Evolutionary conservation across 371 early-diverging fungal genomes (phyloP).

Genomic region (Syncephalastrum racemosum): DNA sequence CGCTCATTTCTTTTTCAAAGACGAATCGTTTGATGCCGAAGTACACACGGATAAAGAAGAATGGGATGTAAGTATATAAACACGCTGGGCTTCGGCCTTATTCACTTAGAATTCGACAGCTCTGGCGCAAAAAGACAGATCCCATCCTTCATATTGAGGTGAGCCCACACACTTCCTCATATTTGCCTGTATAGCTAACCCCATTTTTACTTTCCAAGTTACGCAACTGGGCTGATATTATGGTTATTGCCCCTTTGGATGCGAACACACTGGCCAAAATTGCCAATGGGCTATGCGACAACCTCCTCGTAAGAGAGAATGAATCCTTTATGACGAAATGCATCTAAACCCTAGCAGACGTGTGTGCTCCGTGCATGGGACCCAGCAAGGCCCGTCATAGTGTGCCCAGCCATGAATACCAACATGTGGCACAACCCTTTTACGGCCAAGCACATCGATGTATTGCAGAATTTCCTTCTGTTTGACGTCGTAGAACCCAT

Average conservation of each 20-base stretch:
- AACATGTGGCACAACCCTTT: conserved; percentile 96
- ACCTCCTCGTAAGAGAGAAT: conserved; percentile 67
- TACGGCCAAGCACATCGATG: conserved; percentile 70
- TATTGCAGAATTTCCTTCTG: conserved; percentile 50
- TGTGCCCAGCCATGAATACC: conserved; percentile 97
- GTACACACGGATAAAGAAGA: conserved; percentile 85
- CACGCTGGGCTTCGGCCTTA: not conserved
- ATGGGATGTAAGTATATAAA: conserved; percentile 64
- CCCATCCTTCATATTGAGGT: conserved; percentile 96
- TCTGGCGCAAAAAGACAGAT: conserved; percentile 82
- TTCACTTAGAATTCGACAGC: conserved; percentile 27
- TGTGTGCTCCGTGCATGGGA: conserved; percentile 94
- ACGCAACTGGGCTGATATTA: conserved; percentile 93
- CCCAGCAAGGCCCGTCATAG: conserved; percentile 61
- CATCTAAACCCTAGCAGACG: conserved; percentile 56
- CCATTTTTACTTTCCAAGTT: conserved; percentile 50
- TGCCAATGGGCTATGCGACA: conserved; percentile 92
- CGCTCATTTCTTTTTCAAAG: conserved; percentile 82
- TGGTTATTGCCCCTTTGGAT: conserved; percentile 89
- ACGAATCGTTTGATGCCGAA: conserved; percentile 42
- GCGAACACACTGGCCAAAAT: conserved; percentile 95
- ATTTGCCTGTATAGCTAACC: too few species aligned
- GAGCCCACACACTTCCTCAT: conserved; percentile 7
- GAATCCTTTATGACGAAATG: not conserved
- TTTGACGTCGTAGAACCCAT: conserved; percentile 77